Conservation (phyloP, 805 yeast species). For the Metschnikowia continentalis region DNA sequence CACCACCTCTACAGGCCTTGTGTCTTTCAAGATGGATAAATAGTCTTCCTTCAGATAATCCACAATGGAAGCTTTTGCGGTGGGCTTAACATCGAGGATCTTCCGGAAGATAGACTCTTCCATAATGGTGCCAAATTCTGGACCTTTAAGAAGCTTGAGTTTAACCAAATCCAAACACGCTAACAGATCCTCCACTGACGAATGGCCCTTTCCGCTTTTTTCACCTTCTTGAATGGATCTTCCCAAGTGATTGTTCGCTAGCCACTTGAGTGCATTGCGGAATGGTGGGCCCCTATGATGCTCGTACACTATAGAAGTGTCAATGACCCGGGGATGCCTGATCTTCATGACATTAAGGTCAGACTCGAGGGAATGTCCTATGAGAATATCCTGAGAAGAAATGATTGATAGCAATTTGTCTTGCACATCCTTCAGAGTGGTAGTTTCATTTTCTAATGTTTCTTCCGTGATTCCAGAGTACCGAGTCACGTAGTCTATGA, state of each 20-base stretch:
- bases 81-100: constrained; percentile 5
- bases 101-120: constrained; percentile 12
- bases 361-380: constrained; percentile 88
- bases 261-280: constrained; percentile 71
- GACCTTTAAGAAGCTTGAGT: constrained; percentile 64
- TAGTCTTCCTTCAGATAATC: constrained; percentile 23
- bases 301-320: constrained; percentile 72
- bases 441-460: constrained; percentile 55
- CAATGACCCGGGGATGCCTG: constrained; percentile 71
- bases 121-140: constrained; percentile 49
- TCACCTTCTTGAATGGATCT: constrained; percentile 65
- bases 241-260: constrained; percentile 55
- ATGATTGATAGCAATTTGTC: constrained; percentile 45
- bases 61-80: constrained; percentile 22
- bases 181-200: constrained; percentile 79
- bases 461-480: constrained; percentile 87
- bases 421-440: constrained; percentile 67
- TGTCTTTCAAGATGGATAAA: constrained; percentile 9
- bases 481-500: constrained; percentile 74
- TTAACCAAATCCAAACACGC: constrained; percentile 78
- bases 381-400: constrained; percentile 55
- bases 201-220: constrained; percentile 58
- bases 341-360: constrained; percentile 71
- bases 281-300: constrained; percentile 82
- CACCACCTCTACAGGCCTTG: constrained; percentile 13